Evolutionary conservation across 306 rosid genomes (phyloP), one percentile per base, ranked within the genome.

Genomic region (Fragaria iinumae): DNA sequence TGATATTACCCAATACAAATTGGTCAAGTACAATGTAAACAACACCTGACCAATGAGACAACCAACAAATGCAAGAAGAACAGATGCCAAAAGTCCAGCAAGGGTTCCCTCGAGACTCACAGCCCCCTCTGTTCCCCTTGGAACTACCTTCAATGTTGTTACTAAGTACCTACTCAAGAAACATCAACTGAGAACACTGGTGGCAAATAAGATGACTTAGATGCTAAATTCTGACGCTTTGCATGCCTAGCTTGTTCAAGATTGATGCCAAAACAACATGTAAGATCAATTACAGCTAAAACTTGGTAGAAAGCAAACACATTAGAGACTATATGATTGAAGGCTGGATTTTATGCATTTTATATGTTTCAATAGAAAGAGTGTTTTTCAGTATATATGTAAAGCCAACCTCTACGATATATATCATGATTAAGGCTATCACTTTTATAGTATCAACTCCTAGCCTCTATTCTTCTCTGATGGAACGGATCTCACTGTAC

Each of bases 111-210:
- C 98, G 10, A 92, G 77, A 80, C 99, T 96, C 72, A 96, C 88
- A 29, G 98, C 99, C 75, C 99, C 99, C 84, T 96, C 99, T 27
- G 99, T 96, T 72, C 99, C 99, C 84, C 98, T 88, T 75, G 98
- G 98, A 80, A 96, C 99, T 71, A 89, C 76, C 89, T 91, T 92
- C 84, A 96, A 84, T 69, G 96, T 89, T 8, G 98, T 95, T 49
- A 96, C 92, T 74, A 96, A 85, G 81, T 96, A 96, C 91, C 99
- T 96, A 87, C 43, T 64, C 70, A 81, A 59, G 63, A 67, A 76
- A 48, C 56, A 79, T 29, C 62, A 10, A 41, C 43, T 68, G 85
- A 66, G 34, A 76, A 27, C 38, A 47, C 4, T 50, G 45, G 47
- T 18, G 55, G 75, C 27, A 18, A 32, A 49, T 29, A 27, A n/a